Percentiles rank a stretch among this genome's conserved stretches.
Conservation (phyloP, 768 basidiomycete genomes). For the Coprinellus micaceus region DNA sequence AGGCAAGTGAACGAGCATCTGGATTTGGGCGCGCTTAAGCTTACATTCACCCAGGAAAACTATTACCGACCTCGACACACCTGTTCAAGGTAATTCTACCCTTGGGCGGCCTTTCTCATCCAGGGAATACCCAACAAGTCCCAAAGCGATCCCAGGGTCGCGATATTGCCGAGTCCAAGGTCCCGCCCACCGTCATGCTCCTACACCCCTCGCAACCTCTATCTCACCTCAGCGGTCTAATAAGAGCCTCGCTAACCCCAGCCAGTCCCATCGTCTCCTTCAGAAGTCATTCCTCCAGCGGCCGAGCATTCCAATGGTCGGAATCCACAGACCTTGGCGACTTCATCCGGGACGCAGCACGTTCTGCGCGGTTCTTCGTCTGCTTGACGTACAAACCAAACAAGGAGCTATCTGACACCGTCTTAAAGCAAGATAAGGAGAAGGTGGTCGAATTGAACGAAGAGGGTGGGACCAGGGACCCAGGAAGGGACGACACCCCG, state of each 20-base stretch:
- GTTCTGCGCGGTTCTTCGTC: conserved; percentile 51
- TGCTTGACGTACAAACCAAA: conserved; percentile 28
- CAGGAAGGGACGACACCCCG: conserved; percentile 5
- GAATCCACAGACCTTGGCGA: conserved; percentile 63
- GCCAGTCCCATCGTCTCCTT: conserved; percentile 40
- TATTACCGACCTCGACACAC: conserved; percentile 59
- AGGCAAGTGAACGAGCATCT: background rate
- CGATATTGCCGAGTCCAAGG: conserved; percentile 2
- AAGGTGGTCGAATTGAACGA: conserved; percentile 4
- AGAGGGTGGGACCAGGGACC: conserved; percentile 5
- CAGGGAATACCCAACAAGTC: conserved; percentile 11
- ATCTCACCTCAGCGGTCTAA: conserved; percentile 57
- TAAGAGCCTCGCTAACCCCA: conserved; percentile 41
- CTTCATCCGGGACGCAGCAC: conserved; percentile 61
- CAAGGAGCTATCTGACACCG: conserved; percentile 6
- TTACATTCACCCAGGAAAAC: conserved; percentile 40
- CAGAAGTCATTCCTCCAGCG: conserved; percentile 32
- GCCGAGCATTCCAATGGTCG: conserved; percentile 50
- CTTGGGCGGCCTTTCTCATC: conserved; percentile 27
- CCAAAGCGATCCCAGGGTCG: conserved; percentile 5
- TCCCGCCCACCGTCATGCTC: conserved; percentile 51
- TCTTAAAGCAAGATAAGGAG: conserved; percentile 6
- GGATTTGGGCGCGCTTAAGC: background rate
- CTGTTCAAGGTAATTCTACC: conserved; percentile 65
- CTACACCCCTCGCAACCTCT: conserved; percentile 69